Percentiles rank a stretch among this genome's conserved stretches.
phyloP scores from a whole-genome alignment of 1,284 basidiomycete genomes.

The Athelia sp. region DNA sequence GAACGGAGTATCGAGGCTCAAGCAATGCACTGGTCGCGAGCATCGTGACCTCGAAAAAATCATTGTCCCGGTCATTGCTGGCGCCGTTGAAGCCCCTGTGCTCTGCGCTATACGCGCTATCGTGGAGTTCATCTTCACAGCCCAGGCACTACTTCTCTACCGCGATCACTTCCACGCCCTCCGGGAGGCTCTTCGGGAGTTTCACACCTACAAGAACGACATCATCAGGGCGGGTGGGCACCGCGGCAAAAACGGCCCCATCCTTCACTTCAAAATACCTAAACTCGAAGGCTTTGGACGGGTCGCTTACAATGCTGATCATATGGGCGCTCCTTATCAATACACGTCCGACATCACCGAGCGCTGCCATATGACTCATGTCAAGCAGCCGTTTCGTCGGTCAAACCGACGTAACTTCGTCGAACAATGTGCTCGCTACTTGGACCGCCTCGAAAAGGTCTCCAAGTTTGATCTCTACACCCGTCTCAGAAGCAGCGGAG shows the following conservation, averaged over 20 bases:
- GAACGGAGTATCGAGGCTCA: conserved; percentile 21
- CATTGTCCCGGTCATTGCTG: neutral
- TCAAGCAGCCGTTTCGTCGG: neutral
- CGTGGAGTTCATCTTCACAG: conserved; percentile 13
- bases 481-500: neutral
- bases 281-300: conserved; percentile 5
- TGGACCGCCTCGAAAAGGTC: neutral
- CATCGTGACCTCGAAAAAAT: conserved; percentile 18
- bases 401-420: neutral
- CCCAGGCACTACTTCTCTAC: neutral
- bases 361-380: neutral
- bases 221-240: conserved; percentile 7
- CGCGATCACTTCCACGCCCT: conserved; percentile 6
- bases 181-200: conserved; percentile 5
- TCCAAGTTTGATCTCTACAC: neutral
- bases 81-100: neutral
- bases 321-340: neutral
- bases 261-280: conserved; percentile 9
- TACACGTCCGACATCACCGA: conserved; percentile 1
- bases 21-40: conserved; percentile 23
- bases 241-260: conserved; percentile 7
- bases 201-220: conserved; percentile 9
- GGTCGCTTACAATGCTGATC: conserved; percentile 4
- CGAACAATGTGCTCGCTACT: neutral
- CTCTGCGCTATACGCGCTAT: conserved; percentile 6